A percentile compares a stretch with the other conserved stretches of the same genome.
Conservation (phyloP, 1,284 basidiomycete species). For the Cystobasidium slooffiae region DNA sequence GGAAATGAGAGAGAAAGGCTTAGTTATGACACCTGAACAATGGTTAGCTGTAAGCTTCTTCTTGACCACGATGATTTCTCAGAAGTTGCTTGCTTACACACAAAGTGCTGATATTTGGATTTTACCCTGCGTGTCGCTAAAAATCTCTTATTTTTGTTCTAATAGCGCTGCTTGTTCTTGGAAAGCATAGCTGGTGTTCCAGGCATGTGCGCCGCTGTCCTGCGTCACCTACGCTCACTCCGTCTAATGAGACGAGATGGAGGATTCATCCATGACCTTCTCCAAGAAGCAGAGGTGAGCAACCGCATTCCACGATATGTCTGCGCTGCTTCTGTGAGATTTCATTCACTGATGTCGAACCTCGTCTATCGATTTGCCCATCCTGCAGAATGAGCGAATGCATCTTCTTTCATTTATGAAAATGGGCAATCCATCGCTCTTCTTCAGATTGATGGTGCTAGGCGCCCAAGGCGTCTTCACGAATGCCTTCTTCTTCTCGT, state of each 20-base stretch:
- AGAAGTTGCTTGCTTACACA: not conserved
- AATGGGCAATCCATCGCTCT: conserved; percentile 72
- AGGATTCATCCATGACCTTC: conserved; percentile 76
- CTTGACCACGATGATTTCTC: not conserved
- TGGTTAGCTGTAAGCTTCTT: conserved; percentile 66
- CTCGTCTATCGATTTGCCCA: not conserved
- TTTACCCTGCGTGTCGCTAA: conserved; percentile 37
- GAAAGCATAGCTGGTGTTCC: conserved; percentile 83
- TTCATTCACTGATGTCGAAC: not conserved
- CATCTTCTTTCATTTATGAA: conserved; percentile 80
- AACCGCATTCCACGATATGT: not conserved
- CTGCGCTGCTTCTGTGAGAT: no score
- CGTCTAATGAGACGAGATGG: conserved; percentile 84
- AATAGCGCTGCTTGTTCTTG: conserved; percentile 77
- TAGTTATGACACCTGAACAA: conserved; percentile 70
- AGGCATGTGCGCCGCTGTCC: conserved; percentile 48
- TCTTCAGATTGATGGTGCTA: conserved; percentile 79
- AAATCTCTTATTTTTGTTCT: not conserved
- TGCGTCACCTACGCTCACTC: conserved; percentile 66
- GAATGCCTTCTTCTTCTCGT: conserved; percentile 43
- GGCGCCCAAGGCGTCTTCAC: conserved; percentile 68
- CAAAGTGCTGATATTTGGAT: conserved; percentile 43
- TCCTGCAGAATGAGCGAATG: conserved; percentile 44
- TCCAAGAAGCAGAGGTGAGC: conserved; percentile 33
- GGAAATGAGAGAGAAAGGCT: conserved; percentile 72